Base-by-base conservation (phyloP, 345 rosid species). In the Boechera stricta region DNA sequence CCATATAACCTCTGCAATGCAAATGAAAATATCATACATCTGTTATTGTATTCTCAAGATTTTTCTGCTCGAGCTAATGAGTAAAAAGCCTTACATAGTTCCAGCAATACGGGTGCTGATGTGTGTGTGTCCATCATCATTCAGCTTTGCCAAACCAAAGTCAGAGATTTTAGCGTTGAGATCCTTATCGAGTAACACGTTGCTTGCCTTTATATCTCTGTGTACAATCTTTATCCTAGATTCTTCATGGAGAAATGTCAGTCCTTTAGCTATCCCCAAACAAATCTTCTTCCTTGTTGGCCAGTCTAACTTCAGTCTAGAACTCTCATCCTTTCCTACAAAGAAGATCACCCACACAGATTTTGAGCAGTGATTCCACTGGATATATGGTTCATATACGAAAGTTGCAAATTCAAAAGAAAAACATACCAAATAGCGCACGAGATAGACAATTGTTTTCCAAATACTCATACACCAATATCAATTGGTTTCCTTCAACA, bases 141-240 rank as follows among this genome's bases (percentile, higher is more conserved):
- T 84, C 6, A 93, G 86, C 88, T 90, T 93, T 18, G 98, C 97
- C 77, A 93, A 67, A 75, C 98, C 98, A 71, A 93, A 93, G 77
- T 93, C 97, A 32, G 98, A 93, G 72, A 93, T 93, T 78, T 93
- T 93, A 3, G 98, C 90, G 68, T 86, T 87, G 38, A 91, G 82
- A 77, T 91, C 85, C 81, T 88, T 89, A 64, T 93, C 97, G 31
- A 93, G 93, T 77, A 93, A 83, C 72, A 94, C 94, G 42, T 94
- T 91, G 83, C 97, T 90, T 6, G 94, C 85, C 87, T 94, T 94
- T 64, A 91, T 91, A 86, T 94, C 98, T 79, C 98, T 84, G 71
- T 94, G 98, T 78, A 94, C 94, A 74, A 94, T 87, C 82, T 87
- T 94, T 79, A 94, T 85, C 67, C 80, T 82, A 0, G 98, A 94